Evolutionary conservation across 176 grass and related monocot genomes (phyloP).

Genomic region (Avena insularis): DNA sequence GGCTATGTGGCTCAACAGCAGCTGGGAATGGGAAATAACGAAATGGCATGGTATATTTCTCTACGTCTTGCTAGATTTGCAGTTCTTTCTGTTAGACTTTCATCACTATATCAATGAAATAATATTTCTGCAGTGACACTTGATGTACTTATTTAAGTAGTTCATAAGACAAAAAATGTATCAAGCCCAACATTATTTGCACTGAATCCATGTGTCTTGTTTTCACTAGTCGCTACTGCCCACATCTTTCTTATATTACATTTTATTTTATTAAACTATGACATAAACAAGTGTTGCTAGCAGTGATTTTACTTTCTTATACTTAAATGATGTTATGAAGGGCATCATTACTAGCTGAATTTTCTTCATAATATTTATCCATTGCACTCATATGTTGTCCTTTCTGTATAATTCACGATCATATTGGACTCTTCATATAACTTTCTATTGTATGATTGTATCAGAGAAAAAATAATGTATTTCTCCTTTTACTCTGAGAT

Average conservation of each 20-base stretch:
- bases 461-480: neutral
- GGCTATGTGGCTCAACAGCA: constrained; percentile 95
- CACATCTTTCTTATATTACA: constrained; percentile 1
- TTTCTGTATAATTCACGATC: neutral
- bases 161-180: neutral
- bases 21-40: constrained; percentile 82
- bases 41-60: constrained; percentile 90
- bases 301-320: constrained; percentile 1
- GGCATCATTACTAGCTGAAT: constrained; percentile 19
- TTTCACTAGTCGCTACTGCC: neutral
- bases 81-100: constrained; percentile 6
- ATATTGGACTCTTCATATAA: constrained; percentile 6
- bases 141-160: neutral
- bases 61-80: constrained; percentile 20
- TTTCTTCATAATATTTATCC: neutral
- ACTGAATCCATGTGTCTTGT: constrained; percentile 24
- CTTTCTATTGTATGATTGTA: constrained; percentile 5
- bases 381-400: neutral
- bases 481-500: neutral
- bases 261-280: constrained; percentile 11
- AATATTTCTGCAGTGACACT: constrained; percentile 3
- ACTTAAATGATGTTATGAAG: constrained; percentile 15
- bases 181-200: neutral
- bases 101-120: neutral
- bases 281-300: neutral